Evolutionary conservation across 2,329 filamentous ascomycete species (phyloP), one percentile per base, ranked within the genome.

Genomic region (Ceratocystis harringtonii): DNA sequence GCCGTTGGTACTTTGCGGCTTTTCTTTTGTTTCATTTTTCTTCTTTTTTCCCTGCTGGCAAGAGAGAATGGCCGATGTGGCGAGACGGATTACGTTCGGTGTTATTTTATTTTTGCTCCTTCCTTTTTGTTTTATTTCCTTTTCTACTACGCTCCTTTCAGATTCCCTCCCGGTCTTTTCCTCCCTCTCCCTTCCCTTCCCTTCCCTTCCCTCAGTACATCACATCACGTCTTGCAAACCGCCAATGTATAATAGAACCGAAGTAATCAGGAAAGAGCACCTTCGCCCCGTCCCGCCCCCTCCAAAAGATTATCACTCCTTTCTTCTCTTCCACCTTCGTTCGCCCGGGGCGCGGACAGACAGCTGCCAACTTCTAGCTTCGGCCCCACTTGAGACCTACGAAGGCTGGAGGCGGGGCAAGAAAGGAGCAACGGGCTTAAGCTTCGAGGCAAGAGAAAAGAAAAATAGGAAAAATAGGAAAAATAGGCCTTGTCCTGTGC

Each of bases 321-420:
- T 50, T 22, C 17, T 50, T 50, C 45, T 17, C 10, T 45, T 12
- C 10, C 10, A n/a, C 19, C 8, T 55, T 55, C 10, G 28, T 8
- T 44, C 17, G 58, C 25, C 8, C 5, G 6, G 5, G 58, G 41
- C 41, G 25, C 22, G 22, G 50, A 30, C 8, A 17, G 52, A 8
- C 22, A 15, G 32, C 32, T 36, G 32, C 32, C 32, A 36, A 36
- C 32, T 36, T 36, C 52, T 30, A 10, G 25, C 8, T 19, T 57
- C 52, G 52, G 52, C 52, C 52, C 52, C 52, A 57, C 52, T 57
- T 57, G 25, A 57, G 52, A 41, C 58, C 58, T 43, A 22, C 41
- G 32, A 61, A 61, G 58, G 17, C 32, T n/a, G 22, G 12, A 41
- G 43, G 58, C 19, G n/a, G 17, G 7, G 8, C 8, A 25, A 8